Evolutionary conservation across 768 basidiomycete genomes (phyloP), one percentile per base, ranked within the genome.

Genomic region (Fibroporia radiculosa): DNA sequence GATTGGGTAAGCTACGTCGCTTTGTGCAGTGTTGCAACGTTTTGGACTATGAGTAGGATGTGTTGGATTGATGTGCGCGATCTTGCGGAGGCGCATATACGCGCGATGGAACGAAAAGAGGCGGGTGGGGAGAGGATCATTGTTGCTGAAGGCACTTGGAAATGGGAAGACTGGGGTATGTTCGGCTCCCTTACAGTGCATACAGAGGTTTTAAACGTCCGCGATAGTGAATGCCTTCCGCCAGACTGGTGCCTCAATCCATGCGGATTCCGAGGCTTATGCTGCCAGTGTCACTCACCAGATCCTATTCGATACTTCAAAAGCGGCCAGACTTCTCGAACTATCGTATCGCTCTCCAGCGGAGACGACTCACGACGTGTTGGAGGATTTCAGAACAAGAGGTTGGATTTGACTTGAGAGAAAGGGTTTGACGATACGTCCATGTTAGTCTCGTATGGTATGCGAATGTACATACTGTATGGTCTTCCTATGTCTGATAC

Each of bases 41-140:
- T 31, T n/a, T 31, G n/a, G n/a, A 13, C 6, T n/a, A 16, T 20
- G 33, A 6, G 20, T 22, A 44, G 42, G 19, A 25, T 23, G 7
- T 46, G 45, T 31, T 51, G 32, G 34, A 42, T 74, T 23, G 75
- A 80, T 40, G 77, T 79, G 5, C 70, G 77, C 6, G 78, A 81
- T 54, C 56, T 77, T 26, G 78, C 74, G 0, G 58, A 64, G 14
- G 78, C 74, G 0, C 81, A 84, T 53, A 66, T 69, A 0, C 58
- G 63, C 3, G 77, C 77, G 5, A 59, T 87, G 16, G 67, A 70
- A 42, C 71, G 67, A 40, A 64, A 70, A 20, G 69, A 65, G 1
- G 81, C 80, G 0, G 73, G 70, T 2, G 75, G 75, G 1, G 67
- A 84, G 45, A 66, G 84, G 25, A 72, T 84, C 55, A 69, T 84